Evolutionary conservation across 257 asterid genomes (phyloP).

Genomic region (Prunella vulgaris): DNA sequence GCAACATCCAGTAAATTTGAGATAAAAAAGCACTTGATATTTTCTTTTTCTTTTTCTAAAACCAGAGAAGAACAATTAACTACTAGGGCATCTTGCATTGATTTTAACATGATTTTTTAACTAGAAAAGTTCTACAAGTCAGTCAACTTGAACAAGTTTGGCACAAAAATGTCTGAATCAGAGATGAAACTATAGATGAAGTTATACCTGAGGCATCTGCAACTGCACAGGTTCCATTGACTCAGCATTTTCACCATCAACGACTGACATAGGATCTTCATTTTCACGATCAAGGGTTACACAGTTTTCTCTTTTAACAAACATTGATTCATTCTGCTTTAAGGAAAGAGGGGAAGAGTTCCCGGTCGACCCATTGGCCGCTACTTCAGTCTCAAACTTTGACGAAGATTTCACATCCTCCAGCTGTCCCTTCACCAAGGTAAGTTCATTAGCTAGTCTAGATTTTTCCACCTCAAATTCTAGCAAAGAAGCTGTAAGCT

Average conservation of each 20-base stretch:
- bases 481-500: slow-evolving; percentile 46
- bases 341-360: slow-evolving; percentile 29
- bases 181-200: not conserved
- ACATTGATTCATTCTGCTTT: slow-evolving; percentile 19
- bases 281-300: slow-evolving; percentile 13
- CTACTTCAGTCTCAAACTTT: slow-evolving; percentile 22
- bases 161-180: not conserved
- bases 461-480: slow-evolving; percentile 58
- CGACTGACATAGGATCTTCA: slow-evolving; percentile 19
- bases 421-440: slow-evolving; percentile 42
- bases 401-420: slow-evolving; percentile 37
- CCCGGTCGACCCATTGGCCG: slow-evolving; percentile 26
- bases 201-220: slow-evolving; percentile 42
- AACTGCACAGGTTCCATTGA: slow-evolving; percentile 19
- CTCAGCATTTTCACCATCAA: slow-evolving; percentile 29
- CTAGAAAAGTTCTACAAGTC: not conserved
- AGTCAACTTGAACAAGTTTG: not conserved
- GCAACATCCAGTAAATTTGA: slow-evolving; percentile 35
- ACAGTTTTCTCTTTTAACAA: slow-evolving; percentile 17
- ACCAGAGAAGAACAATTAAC: not conserved
- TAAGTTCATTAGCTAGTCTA: slow-evolving; percentile 44
- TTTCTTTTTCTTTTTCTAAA: not conserved
- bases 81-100: not conserved
- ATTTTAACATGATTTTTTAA: not conserved
- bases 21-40: slow-evolving; percentile 17